Conservation (phyloP, 495 filamentous ascomycete species). For the Tuber calosporum region DNA sequence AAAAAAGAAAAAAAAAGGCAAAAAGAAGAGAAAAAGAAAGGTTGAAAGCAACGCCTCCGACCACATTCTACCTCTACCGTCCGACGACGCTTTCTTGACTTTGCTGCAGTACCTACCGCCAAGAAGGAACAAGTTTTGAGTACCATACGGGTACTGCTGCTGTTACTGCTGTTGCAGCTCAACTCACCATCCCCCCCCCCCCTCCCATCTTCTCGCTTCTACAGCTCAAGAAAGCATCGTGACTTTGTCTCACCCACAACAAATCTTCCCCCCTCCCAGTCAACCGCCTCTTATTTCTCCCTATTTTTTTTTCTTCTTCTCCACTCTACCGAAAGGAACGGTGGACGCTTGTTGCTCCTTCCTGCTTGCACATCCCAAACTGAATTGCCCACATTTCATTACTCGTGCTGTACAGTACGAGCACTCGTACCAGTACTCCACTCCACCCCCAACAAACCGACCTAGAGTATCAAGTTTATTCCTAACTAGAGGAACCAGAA, state of each 20-base stretch:
- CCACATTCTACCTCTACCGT: too few species aligned
- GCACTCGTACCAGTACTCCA: background rate
- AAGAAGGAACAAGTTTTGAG: background rate
- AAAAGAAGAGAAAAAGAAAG: background rate
- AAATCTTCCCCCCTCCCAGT: background rate
- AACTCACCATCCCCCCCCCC: background rate
- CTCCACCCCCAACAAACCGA: background rate
- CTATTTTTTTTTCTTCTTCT: background rate
- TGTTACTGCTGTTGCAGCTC: too few species aligned
- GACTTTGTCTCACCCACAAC: slow-evolving; percentile 6
- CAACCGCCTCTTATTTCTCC: background rate
- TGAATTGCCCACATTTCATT: background rate
- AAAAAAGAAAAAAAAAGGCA: background rate
- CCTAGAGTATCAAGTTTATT: too few species aligned
- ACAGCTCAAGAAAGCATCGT: slow-evolving; percentile 2
- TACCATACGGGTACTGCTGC: background rate
- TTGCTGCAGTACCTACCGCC: slow-evolving; percentile 1
- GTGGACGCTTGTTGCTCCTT: background rate
- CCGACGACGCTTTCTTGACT: background rate
- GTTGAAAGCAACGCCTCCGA: background rate
- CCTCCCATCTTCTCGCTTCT: slow-evolving; percentile 1
- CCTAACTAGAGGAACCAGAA: background rate
- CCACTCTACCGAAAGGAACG: background rate
- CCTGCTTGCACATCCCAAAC: background rate
- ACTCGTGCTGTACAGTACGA: background rate